These are phyloP conservation scores for Phaeotremella skinneri DNA, from an alignment of 768 basidiomycete genomes.

Conservation along the genomic window DNA sequence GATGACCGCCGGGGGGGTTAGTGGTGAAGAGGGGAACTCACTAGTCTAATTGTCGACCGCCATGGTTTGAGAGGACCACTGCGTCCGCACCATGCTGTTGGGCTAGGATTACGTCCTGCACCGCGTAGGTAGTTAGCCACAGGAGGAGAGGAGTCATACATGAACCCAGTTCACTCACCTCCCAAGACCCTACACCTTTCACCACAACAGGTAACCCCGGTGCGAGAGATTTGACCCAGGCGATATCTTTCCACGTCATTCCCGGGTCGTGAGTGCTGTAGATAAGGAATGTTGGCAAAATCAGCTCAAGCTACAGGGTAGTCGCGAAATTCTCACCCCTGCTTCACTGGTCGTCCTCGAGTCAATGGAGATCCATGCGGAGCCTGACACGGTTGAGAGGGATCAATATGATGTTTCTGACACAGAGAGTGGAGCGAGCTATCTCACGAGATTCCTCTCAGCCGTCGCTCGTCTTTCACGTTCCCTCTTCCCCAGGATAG, in stretches of 20 bases:
- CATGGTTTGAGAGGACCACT: conserved; percentile 54
- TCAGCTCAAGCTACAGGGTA: neutral
- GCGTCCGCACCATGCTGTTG: conserved; percentile 54
- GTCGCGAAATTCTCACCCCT: conserved; percentile 9
- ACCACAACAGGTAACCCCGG: conserved; percentile 49
- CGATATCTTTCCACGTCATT: conserved; percentile 49
- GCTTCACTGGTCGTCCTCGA: neutral
- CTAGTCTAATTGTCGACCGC: conserved; percentile 67
- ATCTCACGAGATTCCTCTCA: conserved; percentile 32
- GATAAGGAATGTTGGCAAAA: neutral
- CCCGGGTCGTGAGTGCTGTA: conserved; percentile 34
- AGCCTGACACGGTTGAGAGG: conserved; percentile 5
- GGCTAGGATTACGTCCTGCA: conserved; percentile 44
- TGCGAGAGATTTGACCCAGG: conserved; percentile 46
- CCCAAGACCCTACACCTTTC: conserved; percentile 52
- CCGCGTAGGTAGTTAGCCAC: conserved; percentile 35
- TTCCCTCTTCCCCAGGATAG: conserved; percentile 29
- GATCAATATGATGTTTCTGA: conserved; percentile 23
- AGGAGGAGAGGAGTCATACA: conserved; percentile 21
- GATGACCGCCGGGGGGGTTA: neutral
- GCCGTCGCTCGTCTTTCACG: conserved; percentile 25
- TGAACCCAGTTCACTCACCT: conserved; percentile 14
- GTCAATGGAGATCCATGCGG: conserved; percentile 11
- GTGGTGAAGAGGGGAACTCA: conserved; percentile 14
- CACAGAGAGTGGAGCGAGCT: too few relatives aligned